Evolutionary conservation across 179 eudicot species (phyloP).

Genomic region (Actinidia arguta): DNA sequence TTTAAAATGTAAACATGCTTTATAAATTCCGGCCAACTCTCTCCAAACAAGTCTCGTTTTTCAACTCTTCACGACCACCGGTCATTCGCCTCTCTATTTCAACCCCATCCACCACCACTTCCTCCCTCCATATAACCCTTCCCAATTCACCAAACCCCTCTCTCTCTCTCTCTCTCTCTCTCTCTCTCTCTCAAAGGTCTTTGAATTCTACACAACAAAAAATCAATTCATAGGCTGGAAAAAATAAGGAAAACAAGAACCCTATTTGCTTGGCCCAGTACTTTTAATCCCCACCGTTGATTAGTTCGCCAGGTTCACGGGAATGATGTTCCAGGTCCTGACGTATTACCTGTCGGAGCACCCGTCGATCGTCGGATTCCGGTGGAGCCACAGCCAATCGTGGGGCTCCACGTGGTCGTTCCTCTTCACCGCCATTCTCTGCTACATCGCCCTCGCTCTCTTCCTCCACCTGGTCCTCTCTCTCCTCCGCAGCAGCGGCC

Average conservation of each 20-base stretch:
- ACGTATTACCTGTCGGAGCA: slow-evolving; percentile 65
- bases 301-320: background rate
- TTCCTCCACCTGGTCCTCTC: slow-evolving; percentile 44
- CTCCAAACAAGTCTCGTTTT: background rate
- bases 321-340: slow-evolving; percentile 19
- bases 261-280: background rate
- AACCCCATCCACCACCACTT: background rate
- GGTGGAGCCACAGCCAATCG: slow-evolving; percentile 74
- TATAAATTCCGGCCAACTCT: background rate
- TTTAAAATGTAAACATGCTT: background rate
- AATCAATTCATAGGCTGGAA: background rate
- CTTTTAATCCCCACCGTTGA: background rate
- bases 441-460: slow-evolving; percentile 40
- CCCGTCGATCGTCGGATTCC: slow-evolving; percentile 57
- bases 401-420: slow-evolving; percentile 89
- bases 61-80: background rate
- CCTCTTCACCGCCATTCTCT: slow-evolving; percentile 57
- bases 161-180: background rate
- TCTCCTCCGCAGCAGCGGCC: slow-evolving; percentile 35
- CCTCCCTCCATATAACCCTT: background rate
- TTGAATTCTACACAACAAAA: background rate
- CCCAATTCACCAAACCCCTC: too few relatives aligned
- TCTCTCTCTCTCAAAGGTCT: background rate
- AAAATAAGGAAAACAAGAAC: background rate
- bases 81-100: background rate